These are phyloP conservation scores for Solanum habrochaites DNA, from an alignment of 257 asterid species.

Conservation along the genomic window DNA sequence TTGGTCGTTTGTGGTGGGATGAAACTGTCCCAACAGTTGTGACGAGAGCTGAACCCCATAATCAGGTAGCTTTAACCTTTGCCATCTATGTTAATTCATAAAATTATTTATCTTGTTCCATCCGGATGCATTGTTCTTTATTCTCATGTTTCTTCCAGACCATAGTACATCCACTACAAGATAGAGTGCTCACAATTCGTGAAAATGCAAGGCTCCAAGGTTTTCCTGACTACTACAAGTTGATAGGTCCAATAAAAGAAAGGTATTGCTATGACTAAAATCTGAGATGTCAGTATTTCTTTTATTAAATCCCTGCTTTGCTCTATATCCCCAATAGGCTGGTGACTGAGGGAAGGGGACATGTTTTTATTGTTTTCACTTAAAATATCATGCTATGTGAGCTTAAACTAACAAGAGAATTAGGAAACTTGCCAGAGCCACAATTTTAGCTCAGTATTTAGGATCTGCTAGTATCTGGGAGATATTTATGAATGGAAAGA, in stretches of 20 bases:
- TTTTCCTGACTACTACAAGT: slow-evolving; percentile 32
- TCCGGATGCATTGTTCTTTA: background rate
- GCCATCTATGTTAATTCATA: background rate
- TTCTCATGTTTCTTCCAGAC: slow-evolving; percentile 3
- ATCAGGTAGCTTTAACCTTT: slow-evolving; percentile 16
- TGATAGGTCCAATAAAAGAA: slow-evolving; percentile 23
- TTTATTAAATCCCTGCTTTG: background rate
- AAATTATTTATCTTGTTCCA: background rate
- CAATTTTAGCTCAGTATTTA: too few species aligned
- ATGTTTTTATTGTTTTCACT: background rate
- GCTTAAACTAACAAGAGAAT: background rate
- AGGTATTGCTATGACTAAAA: slow-evolving; percentile 1
- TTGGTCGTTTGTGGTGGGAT: slow-evolving; percentile 28
- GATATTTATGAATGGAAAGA: background rate
- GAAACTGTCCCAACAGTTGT: slow-evolving; percentile 34
- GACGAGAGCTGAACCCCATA: slow-evolving; percentile 31
- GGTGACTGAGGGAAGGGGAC: background rate
- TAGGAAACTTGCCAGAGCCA: background rate
- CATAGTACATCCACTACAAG: slow-evolving; percentile 22
- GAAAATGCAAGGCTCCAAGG: slow-evolving; percentile 38
- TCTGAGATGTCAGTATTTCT: background rate
- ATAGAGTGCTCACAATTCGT: slow-evolving; percentile 29
- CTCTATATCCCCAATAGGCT: background rate
- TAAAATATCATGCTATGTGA: background rate
- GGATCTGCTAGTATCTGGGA: background rate